Percentiles rank a stretch among this genome's conserved stretches.
Conservation (phyloP, 768 basidiomycete species). For the Tulasnella sp. region DNA sequence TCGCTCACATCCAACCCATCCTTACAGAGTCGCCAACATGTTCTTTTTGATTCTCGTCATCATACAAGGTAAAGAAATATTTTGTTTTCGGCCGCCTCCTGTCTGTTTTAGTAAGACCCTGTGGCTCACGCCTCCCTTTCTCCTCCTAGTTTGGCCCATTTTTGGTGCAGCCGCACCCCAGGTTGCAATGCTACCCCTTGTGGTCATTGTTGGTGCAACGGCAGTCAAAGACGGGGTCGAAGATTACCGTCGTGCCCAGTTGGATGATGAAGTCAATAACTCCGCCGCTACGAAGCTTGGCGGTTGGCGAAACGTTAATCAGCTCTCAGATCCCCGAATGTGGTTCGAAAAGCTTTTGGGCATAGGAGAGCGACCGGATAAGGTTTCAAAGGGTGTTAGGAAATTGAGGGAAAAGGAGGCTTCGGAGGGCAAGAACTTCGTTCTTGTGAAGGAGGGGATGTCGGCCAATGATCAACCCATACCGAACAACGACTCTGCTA, state of each 20-base stretch:
- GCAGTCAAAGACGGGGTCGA: constrained; percentile 94
- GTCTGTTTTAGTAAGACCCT: neutral
- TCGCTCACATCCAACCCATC: neutral
- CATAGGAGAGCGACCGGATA: constrained; percentile 50
- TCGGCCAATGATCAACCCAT: neutral
- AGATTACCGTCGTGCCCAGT: constrained; percentile 76
- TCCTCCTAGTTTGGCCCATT: constrained; percentile 61
- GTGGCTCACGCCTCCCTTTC: constrained; percentile 10
- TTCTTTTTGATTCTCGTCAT: constrained; percentile 81
- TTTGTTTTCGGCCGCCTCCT: neutral
- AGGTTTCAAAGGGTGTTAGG: constrained; percentile 70
- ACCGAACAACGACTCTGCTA: neutral
- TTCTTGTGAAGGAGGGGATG: constrained; percentile 36
- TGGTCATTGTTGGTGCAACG: constrained; percentile 78
- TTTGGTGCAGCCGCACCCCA: constrained; percentile 80
- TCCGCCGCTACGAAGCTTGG: constrained; percentile 83
- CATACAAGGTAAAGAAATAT: constrained; percentile 45
- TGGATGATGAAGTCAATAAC: constrained; percentile 92
- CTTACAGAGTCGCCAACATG: constrained; percentile 66
- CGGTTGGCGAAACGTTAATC: constrained; percentile 84
- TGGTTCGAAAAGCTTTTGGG: constrained; percentile 66
- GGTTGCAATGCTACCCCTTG: constrained; percentile 69
- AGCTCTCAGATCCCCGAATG: constrained; percentile 57
- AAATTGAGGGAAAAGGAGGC: constrained; percentile 75
- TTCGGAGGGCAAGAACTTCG: constrained; percentile 45